Percentiles rank a stretch among this genome's conserved stretches.
phyloP scores from a whole-genome alignment of 257 asterid genomes.

The Solanum medicagineum region DNA sequence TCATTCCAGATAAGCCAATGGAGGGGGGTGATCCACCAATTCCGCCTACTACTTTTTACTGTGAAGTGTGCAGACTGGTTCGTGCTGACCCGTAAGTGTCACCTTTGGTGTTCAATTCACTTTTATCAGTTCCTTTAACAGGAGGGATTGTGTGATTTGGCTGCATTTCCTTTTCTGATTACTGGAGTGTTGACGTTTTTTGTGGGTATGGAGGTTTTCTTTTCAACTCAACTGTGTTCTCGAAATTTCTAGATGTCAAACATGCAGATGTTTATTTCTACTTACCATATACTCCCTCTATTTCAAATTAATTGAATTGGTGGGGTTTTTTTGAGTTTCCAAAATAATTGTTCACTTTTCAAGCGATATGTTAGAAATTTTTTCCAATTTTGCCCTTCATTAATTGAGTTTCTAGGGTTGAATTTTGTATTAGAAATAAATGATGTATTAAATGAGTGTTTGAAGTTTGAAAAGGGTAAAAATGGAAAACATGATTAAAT shows the following conservation, averaged over 20 bases:
- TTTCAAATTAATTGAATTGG: no score
- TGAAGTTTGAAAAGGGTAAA: no score
- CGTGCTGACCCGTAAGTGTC: constrained; percentile 97
- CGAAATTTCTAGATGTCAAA: background rate
- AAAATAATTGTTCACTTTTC: no score
- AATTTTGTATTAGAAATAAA: no score
- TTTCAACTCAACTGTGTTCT: background rate
- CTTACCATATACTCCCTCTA: background rate
- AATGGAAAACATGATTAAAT: no score
- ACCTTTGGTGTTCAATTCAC: background rate
- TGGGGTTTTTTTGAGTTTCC: no score
- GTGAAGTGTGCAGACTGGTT: constrained; percentile 81
- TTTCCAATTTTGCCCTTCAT: no score
- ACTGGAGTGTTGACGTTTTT: background rate
- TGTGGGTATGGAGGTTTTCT: background rate
- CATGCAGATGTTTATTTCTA: background rate
- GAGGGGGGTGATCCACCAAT: constrained; percentile 59
- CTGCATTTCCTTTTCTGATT: background rate
- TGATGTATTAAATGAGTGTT: no score
- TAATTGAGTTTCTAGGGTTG: no score
- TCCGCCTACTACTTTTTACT: constrained; percentile 69
- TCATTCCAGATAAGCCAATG: constrained; percentile 75
- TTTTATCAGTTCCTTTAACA: background rate
- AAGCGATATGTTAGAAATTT: no score
- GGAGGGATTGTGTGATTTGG: background rate